Evolutionary conservation across 1,139 yeast species (phyloP).

Genomic region (Meyerozyma athensensis): DNA sequence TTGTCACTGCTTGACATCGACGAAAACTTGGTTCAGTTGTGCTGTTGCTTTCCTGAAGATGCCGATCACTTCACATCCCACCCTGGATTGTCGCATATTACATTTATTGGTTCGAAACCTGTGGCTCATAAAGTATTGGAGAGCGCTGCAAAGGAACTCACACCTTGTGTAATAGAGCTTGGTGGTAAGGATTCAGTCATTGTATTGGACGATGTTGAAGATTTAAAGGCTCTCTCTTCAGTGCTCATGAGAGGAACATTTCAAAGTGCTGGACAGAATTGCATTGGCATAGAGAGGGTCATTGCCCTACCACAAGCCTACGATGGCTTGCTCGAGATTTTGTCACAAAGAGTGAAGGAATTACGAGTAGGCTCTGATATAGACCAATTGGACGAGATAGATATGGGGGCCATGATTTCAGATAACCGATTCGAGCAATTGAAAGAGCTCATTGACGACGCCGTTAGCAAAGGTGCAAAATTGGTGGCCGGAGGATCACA

Average conservation of each 20-base stretch:
- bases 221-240: conserved; percentile 62
- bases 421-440: conserved; percentile 65
- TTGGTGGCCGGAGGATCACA: conserved; percentile 76
- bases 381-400: conserved; percentile 84
- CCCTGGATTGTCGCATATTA: conserved; percentile 76
- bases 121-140: conserved; percentile 84
- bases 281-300: conserved; percentile 94
- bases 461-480: conserved; percentile 77
- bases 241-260: conserved; percentile 89
- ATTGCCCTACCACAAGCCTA: conserved; percentile 70
- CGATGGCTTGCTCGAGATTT: conserved; percentile 51
- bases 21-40: conserved; percentile 79
- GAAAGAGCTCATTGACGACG: conserved; percentile 64
- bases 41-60: conserved; percentile 74
- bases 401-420: conserved; percentile 94
- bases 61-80: conserved; percentile 84
- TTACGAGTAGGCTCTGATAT: conserved; percentile 85
- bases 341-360: conserved; percentile 52
- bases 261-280: conserved; percentile 96
- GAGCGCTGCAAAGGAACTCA: conserved; percentile 76
- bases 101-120: conserved; percentile 92
- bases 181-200: conserved; percentile 95
- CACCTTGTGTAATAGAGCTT: conserved; percentile 90
- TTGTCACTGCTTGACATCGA: conserved; percentile 68
- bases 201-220: conserved; percentile 69